A percentile compares a stretch with the other conserved stretches of the same genome.
These are phyloP conservation scores for Fusarium longipes DNA, from an alignment of 2,329 filamentous ascomycete species.

Conservation along the genomic window DNA sequence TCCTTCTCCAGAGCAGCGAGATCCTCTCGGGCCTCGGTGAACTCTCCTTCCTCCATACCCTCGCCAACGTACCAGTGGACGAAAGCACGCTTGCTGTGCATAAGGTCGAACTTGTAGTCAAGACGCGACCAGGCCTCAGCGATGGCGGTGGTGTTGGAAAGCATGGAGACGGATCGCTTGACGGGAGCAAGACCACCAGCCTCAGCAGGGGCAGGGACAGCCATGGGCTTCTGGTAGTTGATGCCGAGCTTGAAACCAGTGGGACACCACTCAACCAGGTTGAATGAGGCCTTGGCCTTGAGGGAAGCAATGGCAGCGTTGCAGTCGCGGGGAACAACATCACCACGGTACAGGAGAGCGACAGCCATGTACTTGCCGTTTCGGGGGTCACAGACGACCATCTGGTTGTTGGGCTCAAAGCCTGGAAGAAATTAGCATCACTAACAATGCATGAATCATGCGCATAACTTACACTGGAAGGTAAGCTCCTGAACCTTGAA, in stretches of 20 bases:
- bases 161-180: conserved; percentile 74
- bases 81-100: conserved; percentile 82
- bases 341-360: conserved; percentile 76
- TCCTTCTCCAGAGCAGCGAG: conserved; percentile 87
- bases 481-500: conserved; percentile 85
- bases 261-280: conserved; percentile 80
- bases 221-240: conserved; percentile 76
- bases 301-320: conserved; percentile 72
- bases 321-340: conserved; percentile 77
- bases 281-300: conserved; percentile 78
- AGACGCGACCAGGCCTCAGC: conserved; percentile 79
- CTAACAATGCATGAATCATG: not conserved
- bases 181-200: conserved; percentile 71
- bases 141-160: conserved; percentile 80
- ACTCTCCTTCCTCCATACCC: conserved; percentile 93
- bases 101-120: conserved; percentile 80
- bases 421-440: conserved; percentile 57
- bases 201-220: conserved; percentile 63
- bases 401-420: conserved; percentile 83
- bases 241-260: conserved; percentile 82
- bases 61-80: conserved; percentile 87
- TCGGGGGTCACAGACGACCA: conserved; percentile 79
- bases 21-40: conserved; percentile 88
- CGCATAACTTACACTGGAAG: conserved; percentile 71
- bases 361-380: conserved; percentile 84